phyloP scores from a whole-genome alignment of 805 yeast species.

The Jamesozyma spencerorum region DNA sequence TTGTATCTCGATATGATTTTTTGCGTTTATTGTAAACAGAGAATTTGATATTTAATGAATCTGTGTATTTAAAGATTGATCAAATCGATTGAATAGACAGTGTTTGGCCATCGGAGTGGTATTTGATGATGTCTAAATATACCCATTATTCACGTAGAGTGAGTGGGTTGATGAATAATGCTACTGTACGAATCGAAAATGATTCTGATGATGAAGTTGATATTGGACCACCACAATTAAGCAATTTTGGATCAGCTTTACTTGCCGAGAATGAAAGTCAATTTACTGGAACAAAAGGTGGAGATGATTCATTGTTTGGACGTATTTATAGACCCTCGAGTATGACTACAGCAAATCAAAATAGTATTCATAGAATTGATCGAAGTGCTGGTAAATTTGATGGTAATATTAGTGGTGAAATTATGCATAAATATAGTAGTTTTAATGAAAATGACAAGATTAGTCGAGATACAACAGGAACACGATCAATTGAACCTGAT shows the following conservation, averaged over 20 bases:
- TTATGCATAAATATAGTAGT: background rate
- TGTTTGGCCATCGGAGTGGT: no score
- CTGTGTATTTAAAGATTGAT: no score
- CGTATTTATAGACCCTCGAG: conserved; percentile 15
- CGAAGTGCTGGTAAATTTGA: conserved; percentile 5
- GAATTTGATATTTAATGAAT: no score
- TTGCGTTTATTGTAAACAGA: no score
- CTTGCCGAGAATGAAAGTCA: conserved; percentile 9
- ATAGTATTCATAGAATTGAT: background rate
- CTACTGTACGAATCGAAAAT: background rate
- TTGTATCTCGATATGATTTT: no score
- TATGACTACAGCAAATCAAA: conserved; percentile 14
- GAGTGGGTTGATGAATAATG: background rate
- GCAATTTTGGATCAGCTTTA: conserved; percentile 28
- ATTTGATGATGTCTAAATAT: conserved; percentile 11
- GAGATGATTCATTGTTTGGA: conserved; percentile 15
- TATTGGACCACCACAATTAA: conserved; percentile 23
- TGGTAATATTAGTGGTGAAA: background rate
- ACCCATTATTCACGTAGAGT: conserved; percentile 7
- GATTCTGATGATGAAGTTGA: conserved; percentile 21
- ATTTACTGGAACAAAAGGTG: background rate
- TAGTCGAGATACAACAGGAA: no score
- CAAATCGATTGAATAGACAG: no score
- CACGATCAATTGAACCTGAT: background rate
- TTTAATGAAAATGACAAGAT: background rate